Percentiles rank a stretch among this genome's conserved stretches.
Conservation (phyloP, 2,329 filamentous ascomycete genomes). For the Intubia oerlemansii region DNA sequence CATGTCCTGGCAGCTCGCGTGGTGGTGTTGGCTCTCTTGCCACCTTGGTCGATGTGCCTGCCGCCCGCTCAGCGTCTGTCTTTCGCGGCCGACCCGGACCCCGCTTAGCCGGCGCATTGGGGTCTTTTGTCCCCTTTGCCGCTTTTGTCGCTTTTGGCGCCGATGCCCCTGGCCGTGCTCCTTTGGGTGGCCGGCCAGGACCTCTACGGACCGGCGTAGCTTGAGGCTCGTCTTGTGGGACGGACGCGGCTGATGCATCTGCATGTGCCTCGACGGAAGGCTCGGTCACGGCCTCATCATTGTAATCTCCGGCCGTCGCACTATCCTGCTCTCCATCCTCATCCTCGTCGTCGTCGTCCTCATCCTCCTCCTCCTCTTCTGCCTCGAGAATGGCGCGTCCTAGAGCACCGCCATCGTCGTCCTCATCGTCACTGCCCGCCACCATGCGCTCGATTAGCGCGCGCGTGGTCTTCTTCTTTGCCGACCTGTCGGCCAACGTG, state of each 20-base stretch:
- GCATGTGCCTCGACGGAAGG: too few species aligned
- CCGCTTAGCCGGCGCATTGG: conserved; percentile 16
- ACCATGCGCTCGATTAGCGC: conserved; percentile 53
- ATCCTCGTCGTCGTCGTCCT: conserved; percentile 15
- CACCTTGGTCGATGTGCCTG: background rate
- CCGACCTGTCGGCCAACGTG: conserved; percentile 63
- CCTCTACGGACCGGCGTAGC: too few species aligned
- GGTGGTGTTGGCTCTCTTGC: conserved; percentile 46
- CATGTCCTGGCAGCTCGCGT: conserved; percentile 63
- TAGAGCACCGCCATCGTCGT: conserved; percentile 49
- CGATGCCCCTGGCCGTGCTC: too few species aligned
- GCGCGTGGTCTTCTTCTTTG: conserved; percentile 63
- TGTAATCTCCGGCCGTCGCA: too few species aligned
- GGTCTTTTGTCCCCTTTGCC: too few species aligned
- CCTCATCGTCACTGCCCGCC: conserved; percentile 43
- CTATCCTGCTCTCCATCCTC: too few species aligned
- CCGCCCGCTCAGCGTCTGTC: conserved; percentile 15
- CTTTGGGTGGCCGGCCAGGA: too few species aligned
- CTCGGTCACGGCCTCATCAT: too few species aligned
- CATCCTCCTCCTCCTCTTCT: conserved; percentile 18
- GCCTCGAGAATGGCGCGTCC: conserved; percentile 45
- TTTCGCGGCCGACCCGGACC: conserved; percentile 7
- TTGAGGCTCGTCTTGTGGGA: too few species aligned
- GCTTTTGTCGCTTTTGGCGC: too few species aligned
- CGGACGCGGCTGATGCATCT: too few species aligned